Evolutionary conservation across 345 rosid species (phyloP).

Genomic region (Gossypium anomalum): DNA sequence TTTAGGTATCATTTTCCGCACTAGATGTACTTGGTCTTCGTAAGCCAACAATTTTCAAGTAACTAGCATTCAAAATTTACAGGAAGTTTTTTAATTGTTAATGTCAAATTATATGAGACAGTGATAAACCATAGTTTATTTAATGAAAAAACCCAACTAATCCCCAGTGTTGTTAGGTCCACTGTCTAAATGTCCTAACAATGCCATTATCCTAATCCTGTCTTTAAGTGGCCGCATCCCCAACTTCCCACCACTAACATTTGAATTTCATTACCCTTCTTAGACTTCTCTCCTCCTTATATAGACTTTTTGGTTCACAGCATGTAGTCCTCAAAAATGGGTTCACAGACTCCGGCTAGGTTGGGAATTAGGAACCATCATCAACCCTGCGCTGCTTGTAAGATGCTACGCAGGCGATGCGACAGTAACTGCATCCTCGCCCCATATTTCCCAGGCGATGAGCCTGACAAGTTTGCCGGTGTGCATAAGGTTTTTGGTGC

Average conservation of each 20-base stretch:
- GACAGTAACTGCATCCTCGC: conserved; percentile 25
- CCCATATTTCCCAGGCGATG: conserved; percentile 30
- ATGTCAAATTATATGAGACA: no score
- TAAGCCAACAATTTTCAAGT: background rate
- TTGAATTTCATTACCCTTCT: conserved; percentile 16
- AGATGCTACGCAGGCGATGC: conserved; percentile 30
- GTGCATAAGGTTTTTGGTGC: conserved; percentile 40
- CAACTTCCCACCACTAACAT: conserved; percentile 21
- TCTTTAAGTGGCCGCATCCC: conserved; percentile 27
- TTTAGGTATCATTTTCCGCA: background rate
- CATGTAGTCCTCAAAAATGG: conserved; percentile 8
- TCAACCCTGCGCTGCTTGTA: conserved; percentile 33
- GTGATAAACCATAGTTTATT: background rate
- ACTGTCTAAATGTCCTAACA: background rate
- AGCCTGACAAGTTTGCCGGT: conserved; percentile 26
- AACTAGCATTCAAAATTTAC: background rate
- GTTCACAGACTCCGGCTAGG: conserved; percentile 14
- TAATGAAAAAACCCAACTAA: conserved; percentile 20
- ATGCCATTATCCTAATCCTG: conserved; percentile 6
- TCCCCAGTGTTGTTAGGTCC: conserved; percentile 20
- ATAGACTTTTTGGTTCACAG: background rate
- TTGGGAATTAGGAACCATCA: conserved; percentile 13
- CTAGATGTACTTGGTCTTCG: background rate
- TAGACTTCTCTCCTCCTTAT: background rate
- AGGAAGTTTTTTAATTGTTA: no score